Evolutionary conservation across 306 rosid genomes (phyloP).

Genomic region (Cucumis melo): DNA sequence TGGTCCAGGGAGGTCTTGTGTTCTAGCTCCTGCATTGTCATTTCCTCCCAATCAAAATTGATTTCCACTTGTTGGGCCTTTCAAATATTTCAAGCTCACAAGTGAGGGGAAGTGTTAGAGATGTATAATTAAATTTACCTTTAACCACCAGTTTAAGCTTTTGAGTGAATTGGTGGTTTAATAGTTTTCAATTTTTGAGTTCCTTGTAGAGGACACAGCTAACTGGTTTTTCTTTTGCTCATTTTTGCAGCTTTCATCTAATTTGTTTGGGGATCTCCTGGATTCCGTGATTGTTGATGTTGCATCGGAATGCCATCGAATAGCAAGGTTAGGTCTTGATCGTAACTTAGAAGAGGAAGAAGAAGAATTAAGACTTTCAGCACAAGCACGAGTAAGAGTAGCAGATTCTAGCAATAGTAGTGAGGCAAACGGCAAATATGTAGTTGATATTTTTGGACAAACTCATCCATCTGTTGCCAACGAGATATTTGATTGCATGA

Average conservation of each 20-base stretch:
- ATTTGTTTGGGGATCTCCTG: constrained; percentile 64
- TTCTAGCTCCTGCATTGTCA: too few species aligned
- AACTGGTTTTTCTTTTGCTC: constrained; percentile 10
- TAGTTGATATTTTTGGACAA: constrained; percentile 92
- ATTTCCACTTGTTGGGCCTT: too few species aligned
- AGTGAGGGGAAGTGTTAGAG: too few species aligned
- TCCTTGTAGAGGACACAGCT: neutral
- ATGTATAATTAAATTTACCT: too few species aligned
- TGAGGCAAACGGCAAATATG: constrained; percentile 71
- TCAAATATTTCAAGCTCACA: too few species aligned
- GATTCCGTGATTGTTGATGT: constrained; percentile 85
- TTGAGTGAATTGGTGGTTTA: too few species aligned
- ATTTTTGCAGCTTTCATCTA: constrained; percentile 59
- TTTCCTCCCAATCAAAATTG: too few species aligned
- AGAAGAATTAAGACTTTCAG: constrained; percentile 81
- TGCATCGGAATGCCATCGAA: constrained; percentile 93
- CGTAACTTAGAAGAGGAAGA: constrained; percentile 89
- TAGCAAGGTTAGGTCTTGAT: constrained; percentile 84
- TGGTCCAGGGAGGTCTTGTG: too few species aligned
- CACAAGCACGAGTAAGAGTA: constrained; percentile 73
- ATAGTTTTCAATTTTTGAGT: neutral
- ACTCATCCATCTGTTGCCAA: constrained; percentile 78
- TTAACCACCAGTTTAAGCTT: too few species aligned
- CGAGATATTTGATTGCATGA: constrained; percentile 85
- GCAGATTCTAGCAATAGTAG: constrained; percentile 74